phyloP scores from a whole-genome alignment of 441 rosid species.

The Monsonia emarginata region DNA sequence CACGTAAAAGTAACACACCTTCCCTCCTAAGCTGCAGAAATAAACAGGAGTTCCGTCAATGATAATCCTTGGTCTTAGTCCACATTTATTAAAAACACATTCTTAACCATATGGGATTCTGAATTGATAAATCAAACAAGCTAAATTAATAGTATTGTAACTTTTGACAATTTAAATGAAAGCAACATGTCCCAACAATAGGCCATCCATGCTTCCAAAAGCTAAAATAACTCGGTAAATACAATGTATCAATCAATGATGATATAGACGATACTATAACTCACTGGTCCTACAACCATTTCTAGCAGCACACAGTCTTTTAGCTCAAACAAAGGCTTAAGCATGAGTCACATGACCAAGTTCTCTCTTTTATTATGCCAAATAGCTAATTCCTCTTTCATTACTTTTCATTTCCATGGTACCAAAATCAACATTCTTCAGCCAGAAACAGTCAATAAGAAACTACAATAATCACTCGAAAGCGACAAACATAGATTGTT shows the following conservation, averaged over 20 bases:
- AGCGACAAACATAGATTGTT: not conserved
- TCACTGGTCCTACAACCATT: conserved; percentile 1
- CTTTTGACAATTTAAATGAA: not conserved
- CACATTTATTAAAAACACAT: not conserved
- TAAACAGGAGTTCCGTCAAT: not conserved
- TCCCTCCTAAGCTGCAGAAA: conserved; percentile 1
- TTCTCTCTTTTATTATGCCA: too few relatives aligned
- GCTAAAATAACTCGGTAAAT: not conserved
- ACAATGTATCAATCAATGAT: not conserved
- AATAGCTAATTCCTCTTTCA: too few relatives aligned
- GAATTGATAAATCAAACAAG: not conserved
- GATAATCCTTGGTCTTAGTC: not conserved
- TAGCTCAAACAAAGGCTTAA: not conserved
- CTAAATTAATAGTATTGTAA: not conserved
- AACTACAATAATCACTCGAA: too few relatives aligned
- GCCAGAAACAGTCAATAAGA: not conserved
- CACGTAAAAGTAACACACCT: not conserved
- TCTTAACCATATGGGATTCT: not conserved
- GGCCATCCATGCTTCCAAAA: not conserved
- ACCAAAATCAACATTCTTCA: not conserved
- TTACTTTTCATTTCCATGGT: too few relatives aligned
- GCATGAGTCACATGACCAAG: not conserved
- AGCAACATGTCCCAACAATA: not conserved
- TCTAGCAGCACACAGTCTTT: too few relatives aligned
- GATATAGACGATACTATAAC: conserved; percentile 1